A percentile compares a stretch with the other conserved stretches of the same genome.
Evolutionary conservation across 352 stramenopile species (phyloP).

Genomic region (Pythium folliculosum): DNA sequence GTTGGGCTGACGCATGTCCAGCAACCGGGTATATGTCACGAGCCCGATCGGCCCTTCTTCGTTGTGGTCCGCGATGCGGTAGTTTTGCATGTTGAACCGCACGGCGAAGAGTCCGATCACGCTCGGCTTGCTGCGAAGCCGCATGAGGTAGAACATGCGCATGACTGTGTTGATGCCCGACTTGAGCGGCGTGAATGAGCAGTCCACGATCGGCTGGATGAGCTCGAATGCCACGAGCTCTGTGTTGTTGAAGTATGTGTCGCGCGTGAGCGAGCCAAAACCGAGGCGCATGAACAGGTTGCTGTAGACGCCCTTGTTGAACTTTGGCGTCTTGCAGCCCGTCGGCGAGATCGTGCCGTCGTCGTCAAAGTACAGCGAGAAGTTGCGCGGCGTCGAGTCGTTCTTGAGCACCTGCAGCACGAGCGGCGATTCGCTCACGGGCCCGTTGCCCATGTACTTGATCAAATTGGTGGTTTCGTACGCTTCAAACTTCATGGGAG

Average conservation of each 20-base stretch:
- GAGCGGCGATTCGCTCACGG: constrained; percentile 16
- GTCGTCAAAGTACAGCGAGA: constrained; percentile 20
- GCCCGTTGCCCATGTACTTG: constrained; percentile 4
- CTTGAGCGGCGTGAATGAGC: constrained; percentile 32
- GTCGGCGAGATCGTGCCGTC: constrained; percentile 2
- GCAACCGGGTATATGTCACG: not conserved
- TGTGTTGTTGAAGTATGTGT: constrained; percentile 20
- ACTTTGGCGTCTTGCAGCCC: constrained; percentile 8
- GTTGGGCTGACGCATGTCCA: not conserved
- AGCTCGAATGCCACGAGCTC: constrained; percentile 26
- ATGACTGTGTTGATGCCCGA: not conserved
- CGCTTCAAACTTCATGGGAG: constrained; percentile 6
- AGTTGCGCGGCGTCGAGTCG: constrained; percentile 22
- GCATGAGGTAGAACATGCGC: constrained; percentile 22
- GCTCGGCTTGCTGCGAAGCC: not conserved
- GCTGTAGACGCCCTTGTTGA: constrained; percentile 16
- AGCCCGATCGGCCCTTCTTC: not conserved
- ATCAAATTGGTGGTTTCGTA: constrained; percentile 7
- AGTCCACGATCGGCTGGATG: constrained; percentile 44
- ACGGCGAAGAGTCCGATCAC: constrained; percentile 8
- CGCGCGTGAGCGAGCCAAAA: constrained; percentile 5
- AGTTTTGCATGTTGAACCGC: constrained; percentile 10
- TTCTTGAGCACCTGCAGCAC: constrained; percentile 20
- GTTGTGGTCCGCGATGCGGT: not conserved
- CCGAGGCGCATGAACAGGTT: constrained; percentile 11